A percentile compares a stretch with the other conserved stretches of the same genome.
phyloP scores from a whole-genome alignment of 306 rosid species.

The Gynostemma pentaphyllum region DNA sequence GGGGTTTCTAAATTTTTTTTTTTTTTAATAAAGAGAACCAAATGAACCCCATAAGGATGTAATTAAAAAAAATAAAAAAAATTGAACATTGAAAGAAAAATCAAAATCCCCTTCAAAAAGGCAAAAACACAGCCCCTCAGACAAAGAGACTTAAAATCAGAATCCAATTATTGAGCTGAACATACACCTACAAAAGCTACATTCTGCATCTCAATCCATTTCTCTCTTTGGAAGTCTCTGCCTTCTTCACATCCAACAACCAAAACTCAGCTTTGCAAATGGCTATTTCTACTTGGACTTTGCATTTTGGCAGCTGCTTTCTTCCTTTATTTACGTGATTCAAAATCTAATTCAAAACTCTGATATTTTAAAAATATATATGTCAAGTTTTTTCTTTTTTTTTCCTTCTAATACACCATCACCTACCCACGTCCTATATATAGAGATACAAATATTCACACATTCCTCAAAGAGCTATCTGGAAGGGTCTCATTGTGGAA shows the following conservation, averaged over 20 bases:
- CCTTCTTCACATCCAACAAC: conserved; percentile 29
- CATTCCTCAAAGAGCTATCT: conserved; percentile 11
- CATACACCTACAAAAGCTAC: conserved; percentile 33
- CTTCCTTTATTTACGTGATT: conserved; percentile 21
- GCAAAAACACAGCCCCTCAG: conserved; percentile 10
- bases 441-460: neutral
- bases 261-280: conserved; percentile 16
- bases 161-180: conserved; percentile 22
- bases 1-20: neutral
- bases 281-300: conserved; percentile 29
- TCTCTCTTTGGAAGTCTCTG: conserved; percentile 17
- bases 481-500: neutral
- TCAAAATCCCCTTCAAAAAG: conserved; percentile 13
- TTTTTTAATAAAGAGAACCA: neutral
- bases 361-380: neutral
- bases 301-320: conserved; percentile 18
- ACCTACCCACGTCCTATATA: conserved; percentile 17
- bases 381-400: too few species aligned
- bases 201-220: conserved; percentile 27
- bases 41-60: neutral
- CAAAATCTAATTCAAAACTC: conserved; percentile 8
- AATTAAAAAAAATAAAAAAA: neutral
- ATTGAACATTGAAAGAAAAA: neutral
- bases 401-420: too few species aligned
- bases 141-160: conserved; percentile 11